Conservation (phyloP, 2,329 filamentous ascomycete genomes). For the Calonectria hawksworthii region DNA sequence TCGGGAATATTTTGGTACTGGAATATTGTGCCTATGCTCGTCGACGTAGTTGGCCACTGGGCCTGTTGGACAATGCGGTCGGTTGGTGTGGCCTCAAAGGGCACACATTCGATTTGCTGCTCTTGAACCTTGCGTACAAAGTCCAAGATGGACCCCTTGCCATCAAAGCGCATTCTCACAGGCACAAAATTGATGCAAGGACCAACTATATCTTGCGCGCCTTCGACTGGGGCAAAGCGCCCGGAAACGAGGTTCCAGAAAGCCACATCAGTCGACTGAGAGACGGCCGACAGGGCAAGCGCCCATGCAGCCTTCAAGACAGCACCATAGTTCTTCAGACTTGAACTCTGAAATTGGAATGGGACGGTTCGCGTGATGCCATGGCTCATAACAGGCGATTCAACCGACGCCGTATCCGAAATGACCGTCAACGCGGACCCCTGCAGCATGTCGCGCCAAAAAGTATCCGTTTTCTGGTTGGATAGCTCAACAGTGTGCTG, state of each 20-base stretch:
- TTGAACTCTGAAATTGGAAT: not conserved
- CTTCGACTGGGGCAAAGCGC: not conserved
- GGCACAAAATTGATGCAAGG: slow-evolving; percentile 1
- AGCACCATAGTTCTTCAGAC: not conserved
- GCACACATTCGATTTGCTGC: not conserved
- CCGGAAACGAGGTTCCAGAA: not conserved
- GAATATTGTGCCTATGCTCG: not conserved
- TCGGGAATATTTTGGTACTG: not conserved
- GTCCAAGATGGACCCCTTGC: not conserved
- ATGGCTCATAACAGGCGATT: not conserved
- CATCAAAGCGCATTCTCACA: not conserved
- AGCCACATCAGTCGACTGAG: not conserved
- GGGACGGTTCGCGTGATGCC: not conserved
- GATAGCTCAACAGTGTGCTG: not conserved
- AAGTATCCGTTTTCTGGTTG: not conserved
- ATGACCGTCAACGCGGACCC: not conserved
- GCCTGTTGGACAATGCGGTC: not conserved
- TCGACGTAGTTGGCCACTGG: not conserved
- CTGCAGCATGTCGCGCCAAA: not conserved
- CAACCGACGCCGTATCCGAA: not conserved
- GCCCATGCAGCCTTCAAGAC: not conserved
- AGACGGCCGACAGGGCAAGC: not conserved
- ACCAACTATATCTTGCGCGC: not conserved
- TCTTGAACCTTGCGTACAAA: not conserved
- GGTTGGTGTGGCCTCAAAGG: not conserved